A percentile compares a stretch with the other conserved stretches of the same genome.
These are phyloP conservation scores for Talaromyces sp. DNA, from an alignment of 2,329 filamentous ascomycete species.

Conservation along the genomic window DNA sequence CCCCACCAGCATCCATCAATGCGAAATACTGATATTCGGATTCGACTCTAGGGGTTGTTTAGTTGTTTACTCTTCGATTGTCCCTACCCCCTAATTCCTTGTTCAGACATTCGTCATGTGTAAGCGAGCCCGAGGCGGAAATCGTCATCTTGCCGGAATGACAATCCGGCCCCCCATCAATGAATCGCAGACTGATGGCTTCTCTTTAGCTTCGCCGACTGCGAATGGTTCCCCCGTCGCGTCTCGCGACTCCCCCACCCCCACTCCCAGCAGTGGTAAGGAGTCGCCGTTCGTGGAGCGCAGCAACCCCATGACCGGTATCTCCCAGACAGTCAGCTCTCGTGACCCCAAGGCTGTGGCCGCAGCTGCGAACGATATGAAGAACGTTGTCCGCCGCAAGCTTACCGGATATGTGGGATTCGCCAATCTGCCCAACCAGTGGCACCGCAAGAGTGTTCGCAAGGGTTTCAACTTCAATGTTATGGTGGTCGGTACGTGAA, in stretches of 20 bases:
- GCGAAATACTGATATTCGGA: slow-evolving; percentile 10
- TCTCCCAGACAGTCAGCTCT: slow-evolving; percentile 63
- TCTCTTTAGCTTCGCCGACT: slow-evolving; percentile 35
- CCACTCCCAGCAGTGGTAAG: slow-evolving; percentile 52
- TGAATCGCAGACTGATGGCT: slow-evolving; percentile 27
- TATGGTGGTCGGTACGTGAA: slow-evolving; percentile 94
- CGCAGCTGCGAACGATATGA: slow-evolving; percentile 67
- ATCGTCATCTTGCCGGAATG: background rate
- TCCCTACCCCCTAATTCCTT: slow-evolving; percentile 22
- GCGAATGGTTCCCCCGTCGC: slow-evolving; percentile 37
- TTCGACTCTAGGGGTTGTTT: slow-evolving; percentile 33
- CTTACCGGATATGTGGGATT: slow-evolving; percentile 98
- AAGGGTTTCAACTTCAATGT: slow-evolving; percentile 99
- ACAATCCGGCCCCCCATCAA: background rate
- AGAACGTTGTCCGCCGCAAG: slow-evolving; percentile 97
- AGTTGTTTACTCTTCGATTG: slow-evolving; percentile 17
- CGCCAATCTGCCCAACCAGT: slow-evolving; percentile 98
- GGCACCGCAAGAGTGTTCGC: slow-evolving; percentile 99
- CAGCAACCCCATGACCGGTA: slow-evolving; percentile 59
- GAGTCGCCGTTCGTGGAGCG: slow-evolving; percentile 60
- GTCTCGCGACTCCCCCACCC: slow-evolving; percentile 41
- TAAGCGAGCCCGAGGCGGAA: slow-evolving; percentile 32
- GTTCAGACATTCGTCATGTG: slow-evolving; percentile 38
- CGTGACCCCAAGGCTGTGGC: slow-evolving; percentile 64
- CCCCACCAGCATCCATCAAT: slow-evolving; percentile 9